These are phyloP conservation scores for Alternaria ventricosa DNA, from an alignment of 2,329 filamentous ascomycete species.

Conservation along the genomic window DNA sequence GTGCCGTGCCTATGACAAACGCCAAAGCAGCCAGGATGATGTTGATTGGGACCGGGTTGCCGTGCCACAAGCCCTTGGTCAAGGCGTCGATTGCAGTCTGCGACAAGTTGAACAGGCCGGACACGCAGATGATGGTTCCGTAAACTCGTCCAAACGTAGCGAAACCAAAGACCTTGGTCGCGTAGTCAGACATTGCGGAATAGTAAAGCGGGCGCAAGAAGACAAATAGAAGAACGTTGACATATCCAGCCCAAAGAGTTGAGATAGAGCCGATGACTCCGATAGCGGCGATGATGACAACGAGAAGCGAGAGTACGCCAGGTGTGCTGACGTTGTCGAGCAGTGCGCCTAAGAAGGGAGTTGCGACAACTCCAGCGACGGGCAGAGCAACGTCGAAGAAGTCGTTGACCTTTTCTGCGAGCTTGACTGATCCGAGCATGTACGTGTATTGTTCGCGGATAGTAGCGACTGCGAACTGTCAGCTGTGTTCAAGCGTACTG, in stretches of 20 bases:
- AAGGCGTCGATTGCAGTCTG: conserved; percentile 80
- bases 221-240: conserved; percentile 78
- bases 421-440: conserved; percentile 67
- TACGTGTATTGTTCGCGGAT: conserved; percentile 80
- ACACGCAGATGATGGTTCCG: conserved; percentile 83
- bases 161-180: conserved; percentile 90
- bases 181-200: conserved; percentile 86
- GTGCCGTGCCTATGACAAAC: conserved; percentile 65
- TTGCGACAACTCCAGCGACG: conserved; percentile 76
- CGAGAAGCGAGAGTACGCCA: conserved; percentile 72
- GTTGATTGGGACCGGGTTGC: conserved; percentile 80
- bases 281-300: conserved; percentile 72
- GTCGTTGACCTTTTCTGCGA: conserved; percentile 73
- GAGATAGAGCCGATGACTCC: conserved; percentile 77
- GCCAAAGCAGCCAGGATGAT: conserved; percentile 67
- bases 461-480: conserved; percentile 40
- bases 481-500: neutral
- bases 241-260: conserved; percentile 72
- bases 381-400: conserved; percentile 87
- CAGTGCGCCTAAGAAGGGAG: conserved; percentile 81
- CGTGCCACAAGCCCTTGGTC: conserved; percentile 72
- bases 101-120: conserved; percentile 80
- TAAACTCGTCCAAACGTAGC: conserved; percentile 89
- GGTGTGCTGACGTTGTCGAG: conserved; percentile 78
- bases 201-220: conserved; percentile 88